Evolutionary conservation across 257 asterid genomes (phyloP).

Genomic region (Ajuga chamaepitys): DNA sequence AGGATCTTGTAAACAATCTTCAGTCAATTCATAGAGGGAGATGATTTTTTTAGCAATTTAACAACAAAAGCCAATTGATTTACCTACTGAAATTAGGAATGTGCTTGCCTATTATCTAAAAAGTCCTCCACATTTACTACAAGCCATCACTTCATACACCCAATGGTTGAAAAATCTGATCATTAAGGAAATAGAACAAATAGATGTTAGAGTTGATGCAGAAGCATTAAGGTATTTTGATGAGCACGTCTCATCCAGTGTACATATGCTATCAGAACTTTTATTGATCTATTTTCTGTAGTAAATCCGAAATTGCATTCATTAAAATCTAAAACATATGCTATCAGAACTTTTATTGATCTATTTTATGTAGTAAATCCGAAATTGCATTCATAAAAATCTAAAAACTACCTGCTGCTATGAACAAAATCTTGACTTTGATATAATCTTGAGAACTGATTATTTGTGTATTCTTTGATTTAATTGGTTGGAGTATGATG

Average conservation of each 20-base stretch:
- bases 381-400: background rate
- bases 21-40: too few relatives aligned
- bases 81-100: conserved; percentile 64
- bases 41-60: too few relatives aligned
- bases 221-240: too few relatives aligned
- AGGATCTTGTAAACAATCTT: too few relatives aligned
- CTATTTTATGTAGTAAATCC: background rate
- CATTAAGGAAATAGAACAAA: conserved; percentile 66
- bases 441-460: background rate
- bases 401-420: background rate
- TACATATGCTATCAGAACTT: too few relatives aligned
- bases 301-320: conserved; percentile 38
- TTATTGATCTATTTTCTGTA: too few relatives aligned
- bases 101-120: conserved; percentile 61
- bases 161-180: conserved; percentile 63
- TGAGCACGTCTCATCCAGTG: too few relatives aligned
- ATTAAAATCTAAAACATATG: background rate
- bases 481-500: too few relatives aligned
- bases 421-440: background rate
- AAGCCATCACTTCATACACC: conserved; percentile 70
- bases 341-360: background rate
- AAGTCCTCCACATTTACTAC: conserved; percentile 83
- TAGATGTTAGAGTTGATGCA: conserved; percentile 92
- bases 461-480: background rate
- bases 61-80: too few relatives aligned